A percentile compares a stretch with the other conserved stretches of the same genome.
These are phyloP conservation scores for Sphagnum magellanicum DNA, from an alignment of 228 moss, liverwort and hornwort species.

Conservation along the genomic window DNA sequence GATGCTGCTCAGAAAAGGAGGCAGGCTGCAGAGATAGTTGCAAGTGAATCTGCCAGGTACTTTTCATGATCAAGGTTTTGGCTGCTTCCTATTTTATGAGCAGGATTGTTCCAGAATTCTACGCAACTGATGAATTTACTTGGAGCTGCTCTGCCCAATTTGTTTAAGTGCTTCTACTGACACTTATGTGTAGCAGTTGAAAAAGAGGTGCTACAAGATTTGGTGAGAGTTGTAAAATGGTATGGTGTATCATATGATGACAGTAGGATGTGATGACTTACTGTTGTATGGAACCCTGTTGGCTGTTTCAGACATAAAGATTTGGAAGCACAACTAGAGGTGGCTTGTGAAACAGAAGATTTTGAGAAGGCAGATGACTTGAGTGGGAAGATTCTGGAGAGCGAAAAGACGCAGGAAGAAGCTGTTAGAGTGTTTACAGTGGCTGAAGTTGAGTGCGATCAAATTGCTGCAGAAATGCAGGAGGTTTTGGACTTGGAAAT, in stretches of 20 bases:
- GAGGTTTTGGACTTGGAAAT: constrained; percentile 33
- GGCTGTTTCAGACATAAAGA: constrained; percentile 21
- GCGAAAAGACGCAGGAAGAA: constrained; percentile 19
- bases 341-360: constrained; percentile 48
- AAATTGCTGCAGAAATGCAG: constrained; percentile 22
- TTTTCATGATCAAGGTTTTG: neutral
- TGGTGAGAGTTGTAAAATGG: too few species aligned
- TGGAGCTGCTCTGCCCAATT: too few species aligned
- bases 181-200: too few species aligned
- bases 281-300: neutral
- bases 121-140: too few species aligned
- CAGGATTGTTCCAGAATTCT: too few species aligned
- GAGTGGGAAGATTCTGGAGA: constrained; percentile 29
- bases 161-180: too few species aligned
- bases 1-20: constrained; percentile 34
- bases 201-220: too few species aligned
- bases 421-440: constrained; percentile 20
- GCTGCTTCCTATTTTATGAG: too few species aligned
- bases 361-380: constrained; percentile 41
- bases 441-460: constrained; percentile 33
- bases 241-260: too few species aligned
- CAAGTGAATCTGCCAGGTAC: neutral
- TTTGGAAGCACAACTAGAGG: constrained; percentile 34
- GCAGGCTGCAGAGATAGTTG: constrained; percentile 23
- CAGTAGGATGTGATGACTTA: too few species aligned